Percentiles rank a stretch among this genome's conserved stretches.
Evolutionary conservation across 169 alveolate species (phyloP).

Genomic region (Plasmodium cynomolgi): DNA sequence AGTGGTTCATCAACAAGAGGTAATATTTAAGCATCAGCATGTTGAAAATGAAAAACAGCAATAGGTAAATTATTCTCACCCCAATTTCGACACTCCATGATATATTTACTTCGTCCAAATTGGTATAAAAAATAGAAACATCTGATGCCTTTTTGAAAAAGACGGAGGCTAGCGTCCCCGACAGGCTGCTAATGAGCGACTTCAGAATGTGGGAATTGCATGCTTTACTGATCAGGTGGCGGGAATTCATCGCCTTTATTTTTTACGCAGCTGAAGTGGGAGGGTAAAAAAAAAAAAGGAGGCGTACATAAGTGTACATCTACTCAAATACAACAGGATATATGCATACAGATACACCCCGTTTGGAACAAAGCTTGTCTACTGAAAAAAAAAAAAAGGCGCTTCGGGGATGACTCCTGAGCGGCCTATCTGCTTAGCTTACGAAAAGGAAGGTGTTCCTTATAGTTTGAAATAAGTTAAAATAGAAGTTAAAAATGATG

Average conservation of each 20-base stretch:
- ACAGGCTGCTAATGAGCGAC: conserved; percentile 43
- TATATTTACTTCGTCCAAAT: neutral
- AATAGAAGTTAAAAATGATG: conserved; percentile 46
- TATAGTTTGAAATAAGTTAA: conserved; percentile 33
- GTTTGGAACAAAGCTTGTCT: neutral
- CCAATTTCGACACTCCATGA: conserved; percentile 15
- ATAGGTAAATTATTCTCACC: conserved; percentile 35
- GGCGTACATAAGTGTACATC: neutral
- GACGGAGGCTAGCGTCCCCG: conserved; percentile 61
- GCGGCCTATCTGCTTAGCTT: neutral
- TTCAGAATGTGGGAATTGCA: conserved; percentile 12
- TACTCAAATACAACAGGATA: neutral
- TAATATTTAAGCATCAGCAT: conserved; percentile 51
- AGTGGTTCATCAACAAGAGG: conserved; percentile 43
- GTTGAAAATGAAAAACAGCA: conserved; percentile 32
- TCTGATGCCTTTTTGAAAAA: conserved; percentile 65
- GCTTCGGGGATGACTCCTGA: neutral
- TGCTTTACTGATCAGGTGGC: neutral
- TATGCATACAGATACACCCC: neutral
- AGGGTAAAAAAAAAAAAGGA: neutral
- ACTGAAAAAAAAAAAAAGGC: neutral
- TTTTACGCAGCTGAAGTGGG: neutral
- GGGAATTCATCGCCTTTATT: conserved; percentile 3
- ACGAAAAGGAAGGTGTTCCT: conserved; percentile 35
- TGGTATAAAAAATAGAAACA: neutral